phyloP scores from a whole-genome alignment of 2,329 filamentous ascomycete species.

The Cercospora brassicicola region DNA sequence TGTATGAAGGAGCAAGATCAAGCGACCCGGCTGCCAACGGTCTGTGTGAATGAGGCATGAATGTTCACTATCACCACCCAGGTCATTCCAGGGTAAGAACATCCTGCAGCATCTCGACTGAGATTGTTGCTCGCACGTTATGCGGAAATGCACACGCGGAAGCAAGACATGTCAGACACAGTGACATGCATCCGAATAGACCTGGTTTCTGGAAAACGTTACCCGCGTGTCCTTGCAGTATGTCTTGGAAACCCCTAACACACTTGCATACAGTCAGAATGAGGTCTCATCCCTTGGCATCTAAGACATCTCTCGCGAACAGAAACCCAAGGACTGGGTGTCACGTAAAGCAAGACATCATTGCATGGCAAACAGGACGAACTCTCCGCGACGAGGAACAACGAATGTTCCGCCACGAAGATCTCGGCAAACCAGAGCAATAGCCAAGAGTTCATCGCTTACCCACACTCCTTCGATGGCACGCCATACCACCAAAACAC shows the following conservation, averaged over 20 bases:
- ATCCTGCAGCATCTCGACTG: not conserved
- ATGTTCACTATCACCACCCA: not conserved
- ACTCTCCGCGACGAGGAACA: not conserved
- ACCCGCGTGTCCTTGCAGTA: not conserved
- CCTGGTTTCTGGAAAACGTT: not conserved
- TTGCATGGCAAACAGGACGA: not conserved
- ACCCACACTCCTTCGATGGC: not conserved
- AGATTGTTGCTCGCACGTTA: not conserved
- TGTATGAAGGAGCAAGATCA: not conserved
- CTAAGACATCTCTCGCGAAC: not conserved
- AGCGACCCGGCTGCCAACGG: not conserved
- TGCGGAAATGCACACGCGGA: not conserved
- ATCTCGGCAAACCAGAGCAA: not conserved
- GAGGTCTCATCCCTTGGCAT: not conserved
- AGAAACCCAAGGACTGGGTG: not conserved
- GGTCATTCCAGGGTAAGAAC: not conserved
- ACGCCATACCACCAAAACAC: not conserved
- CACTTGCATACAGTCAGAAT: not conserved
- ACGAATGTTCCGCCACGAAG: not conserved
- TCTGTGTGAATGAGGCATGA: not conserved
- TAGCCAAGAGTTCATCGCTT: not conserved
- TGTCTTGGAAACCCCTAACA: not conserved
- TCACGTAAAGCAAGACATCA: not conserved
- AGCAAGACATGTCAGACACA: not conserved
- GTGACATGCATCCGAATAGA: not conserved